phyloP scores from a whole-genome alignment of 1,284 basidiomycete genomes.

The Phylloporus sp. region DNA sequence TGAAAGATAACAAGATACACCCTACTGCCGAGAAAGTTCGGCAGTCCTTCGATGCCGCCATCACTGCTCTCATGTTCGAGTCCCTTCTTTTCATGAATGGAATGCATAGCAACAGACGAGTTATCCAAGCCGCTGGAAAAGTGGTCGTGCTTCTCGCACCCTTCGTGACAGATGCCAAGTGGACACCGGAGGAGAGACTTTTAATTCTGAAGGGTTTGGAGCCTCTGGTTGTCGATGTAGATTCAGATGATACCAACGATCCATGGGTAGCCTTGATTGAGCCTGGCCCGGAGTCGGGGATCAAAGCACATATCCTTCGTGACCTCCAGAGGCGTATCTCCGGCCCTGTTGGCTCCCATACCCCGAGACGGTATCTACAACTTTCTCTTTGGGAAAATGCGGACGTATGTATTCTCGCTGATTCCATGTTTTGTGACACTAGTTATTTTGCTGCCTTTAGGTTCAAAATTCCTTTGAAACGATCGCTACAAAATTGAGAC shows the following conservation, averaged over 20 bases:
- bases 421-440: not conserved
- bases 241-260: slow-evolving; percentile 37
- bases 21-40: slow-evolving; percentile 70
- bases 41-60: slow-evolving; percentile 71
- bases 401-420: slow-evolving; percentile 57
- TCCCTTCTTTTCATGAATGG: slow-evolving; percentile 71
- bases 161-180: slow-evolving; percentile 53
- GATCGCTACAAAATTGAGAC: slow-evolving; percentile 49
- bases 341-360: slow-evolving; percentile 19
- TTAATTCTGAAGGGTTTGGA: slow-evolving; percentile 72
- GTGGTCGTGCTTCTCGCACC: slow-evolving; percentile 55
- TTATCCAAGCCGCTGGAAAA: slow-evolving; percentile 68
- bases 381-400: slow-evolving; percentile 65
- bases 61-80: slow-evolving; percentile 74
- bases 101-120: slow-evolving; percentile 61
- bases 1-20: slow-evolving; percentile 43
- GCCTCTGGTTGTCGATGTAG: slow-evolving; percentile 56
- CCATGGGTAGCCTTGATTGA: slow-evolving; percentile 65
- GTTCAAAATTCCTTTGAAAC: slow-evolving; percentile 60
- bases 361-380: slow-evolving; percentile 48
- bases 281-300: slow-evolving; percentile 72
- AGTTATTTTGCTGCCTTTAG: slow-evolving; percentile 43
- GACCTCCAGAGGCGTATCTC: slow-evolving; percentile 39
- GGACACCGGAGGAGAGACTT: slow-evolving; percentile 68
- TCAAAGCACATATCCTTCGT: slow-evolving; percentile 61